Evolutionary conservation across 495 filamentous ascomycete genomes (phyloP).

Genomic region (Polyplosphaeria fusca): DNA sequence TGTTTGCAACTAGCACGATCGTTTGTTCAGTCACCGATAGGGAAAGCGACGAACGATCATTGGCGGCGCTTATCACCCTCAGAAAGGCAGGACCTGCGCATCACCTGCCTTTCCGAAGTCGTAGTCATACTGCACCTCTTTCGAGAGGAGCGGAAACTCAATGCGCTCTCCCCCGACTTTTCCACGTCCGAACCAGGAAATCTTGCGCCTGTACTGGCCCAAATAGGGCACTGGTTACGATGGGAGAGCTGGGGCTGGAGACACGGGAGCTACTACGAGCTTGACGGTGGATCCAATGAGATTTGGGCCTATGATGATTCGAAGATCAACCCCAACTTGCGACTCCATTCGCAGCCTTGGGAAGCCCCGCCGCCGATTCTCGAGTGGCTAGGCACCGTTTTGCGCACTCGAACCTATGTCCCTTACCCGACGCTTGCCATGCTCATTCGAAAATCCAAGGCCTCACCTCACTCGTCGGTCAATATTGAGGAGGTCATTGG

Average conservation of each 20-base stretch:
- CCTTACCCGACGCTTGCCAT: conserved; percentile 31
- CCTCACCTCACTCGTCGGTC: conserved; percentile 20
- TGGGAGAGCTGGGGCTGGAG: conserved; percentile 68
- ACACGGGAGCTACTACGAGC: conserved; percentile 60
- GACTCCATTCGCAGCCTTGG: conserved; percentile 51
- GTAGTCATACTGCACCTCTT: conserved; percentile 79
- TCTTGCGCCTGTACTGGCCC: conserved; percentile 69
- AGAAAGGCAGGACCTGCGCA: conserved; percentile 53
- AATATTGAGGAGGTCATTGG: conserved; percentile 27
- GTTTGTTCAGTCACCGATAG: conserved; percentile 30
- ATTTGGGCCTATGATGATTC: conserved; percentile 60
- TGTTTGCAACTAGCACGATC: conserved; percentile 21
- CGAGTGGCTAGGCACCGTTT: conserved; percentile 54
- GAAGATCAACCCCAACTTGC: conserved; percentile 8
- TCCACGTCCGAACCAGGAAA: conserved; percentile 51
- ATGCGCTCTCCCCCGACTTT: conserved; percentile 58
- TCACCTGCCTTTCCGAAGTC: conserved; percentile 61
- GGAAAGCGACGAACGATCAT: conserved; percentile 30
- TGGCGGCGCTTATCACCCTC: conserved; percentile 29
- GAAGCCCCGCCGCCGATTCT: conserved; percentile 67
- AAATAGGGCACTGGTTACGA: conserved; percentile 79
- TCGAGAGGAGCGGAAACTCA: conserved; percentile 83
- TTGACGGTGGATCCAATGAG: conserved; percentile 62
- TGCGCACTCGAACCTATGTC: conserved; percentile 15
- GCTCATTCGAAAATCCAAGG: conserved; percentile 30